A percentile compares a stretch with the other conserved stretches of the same genome.
Conservation (phyloP, 257 asterid genomes). For the Nyctanthes arbortristis region DNA sequence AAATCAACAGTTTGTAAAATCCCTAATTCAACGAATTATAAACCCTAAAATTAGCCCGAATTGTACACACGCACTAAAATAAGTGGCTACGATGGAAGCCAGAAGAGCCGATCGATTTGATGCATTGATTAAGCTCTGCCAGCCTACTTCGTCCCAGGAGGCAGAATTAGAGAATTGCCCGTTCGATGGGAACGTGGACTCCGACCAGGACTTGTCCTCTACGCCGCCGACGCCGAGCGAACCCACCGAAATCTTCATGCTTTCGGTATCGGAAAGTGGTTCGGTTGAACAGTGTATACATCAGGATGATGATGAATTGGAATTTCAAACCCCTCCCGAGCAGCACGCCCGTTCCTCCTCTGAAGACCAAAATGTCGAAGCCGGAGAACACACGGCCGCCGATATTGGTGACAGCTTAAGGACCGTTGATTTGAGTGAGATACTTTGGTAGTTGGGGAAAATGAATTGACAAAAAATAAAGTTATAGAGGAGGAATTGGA, state of each 20-base stretch:
- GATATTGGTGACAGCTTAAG: slow-evolving; percentile 11
- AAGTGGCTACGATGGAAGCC: slow-evolving; percentile 13
- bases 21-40: not conserved
- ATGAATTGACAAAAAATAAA: slow-evolving; percentile 21
- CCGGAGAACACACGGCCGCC: not conserved
- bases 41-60: not conserved
- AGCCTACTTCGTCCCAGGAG: slow-evolving; percentile 34
- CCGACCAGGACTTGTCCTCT: slow-evolving; percentile 23
- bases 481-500: slow-evolving; percentile 18
- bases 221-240: slow-evolving; percentile 24
- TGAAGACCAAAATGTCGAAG: slow-evolving; percentile 29
- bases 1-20: not conserved
- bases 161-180: slow-evolving; percentile 31
- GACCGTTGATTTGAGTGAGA: slow-evolving; percentile 19
- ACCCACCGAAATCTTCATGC: slow-evolving; percentile 31
- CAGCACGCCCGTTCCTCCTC: slow-evolving; percentile 28
- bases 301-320: slow-evolving; percentile 29
- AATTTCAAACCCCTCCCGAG: slow-evolving; percentile 44
- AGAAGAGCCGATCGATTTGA: slow-evolving; percentile 15
- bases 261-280: slow-evolving; percentile 27
- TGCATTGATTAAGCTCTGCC: slow-evolving; percentile 20
- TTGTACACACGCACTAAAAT: not conserved
- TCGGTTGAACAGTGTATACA: not conserved
- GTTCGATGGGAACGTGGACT: slow-evolving; percentile 26
- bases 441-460: not conserved